phyloP scores from a whole-genome alignment of 2,329 filamentous ascomycete species.

The Alternaria sp. region DNA sequence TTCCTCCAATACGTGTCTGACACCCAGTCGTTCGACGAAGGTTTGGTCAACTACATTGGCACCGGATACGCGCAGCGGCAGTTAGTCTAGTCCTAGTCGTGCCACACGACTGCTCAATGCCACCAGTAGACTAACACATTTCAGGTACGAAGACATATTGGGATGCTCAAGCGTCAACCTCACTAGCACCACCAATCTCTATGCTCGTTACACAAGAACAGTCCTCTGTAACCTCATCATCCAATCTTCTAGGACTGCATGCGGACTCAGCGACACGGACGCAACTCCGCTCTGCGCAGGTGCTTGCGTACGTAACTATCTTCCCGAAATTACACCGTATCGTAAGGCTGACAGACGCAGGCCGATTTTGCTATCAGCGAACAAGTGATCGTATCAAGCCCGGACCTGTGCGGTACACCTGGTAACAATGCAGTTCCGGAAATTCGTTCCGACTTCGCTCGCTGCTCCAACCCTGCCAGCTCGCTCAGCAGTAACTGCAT shows the following conservation, averaged over 20 bases:
- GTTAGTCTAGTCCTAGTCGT: conserved; percentile 60
- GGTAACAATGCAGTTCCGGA: conserved; percentile 72
- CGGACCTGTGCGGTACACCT: conserved; percentile 73
- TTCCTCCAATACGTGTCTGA: conserved; percentile 86
- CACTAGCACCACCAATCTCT: conserved; percentile 79
- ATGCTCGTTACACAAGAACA: conserved; percentile 91
- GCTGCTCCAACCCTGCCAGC: conserved; percentile 83
- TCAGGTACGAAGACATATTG: conserved; percentile 80
- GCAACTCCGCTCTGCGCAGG: conserved; percentile 86
- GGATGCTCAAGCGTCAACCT: conserved; percentile 82
- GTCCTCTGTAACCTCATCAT: conserved; percentile 94
- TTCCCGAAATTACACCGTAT: conserved; percentile 19
- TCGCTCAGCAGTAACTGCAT: conserved; percentile 81
- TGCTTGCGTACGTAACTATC: conserved; percentile 71
- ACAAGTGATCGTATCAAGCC: conserved; percentile 80
- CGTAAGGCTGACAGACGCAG: conserved; percentile 54
- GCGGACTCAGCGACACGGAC: conserved; percentile 69
- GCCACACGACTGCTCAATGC: neutral
- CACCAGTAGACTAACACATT: conserved; percentile 40
- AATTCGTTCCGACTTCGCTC: conserved; percentile 90
- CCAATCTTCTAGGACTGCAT: conserved; percentile 81
- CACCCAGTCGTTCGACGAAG: conserved; percentile 76
- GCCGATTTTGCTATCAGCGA: conserved; percentile 89
- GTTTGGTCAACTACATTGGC: conserved; percentile 75
- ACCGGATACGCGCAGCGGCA: conserved; percentile 78